phyloP scores from a whole-genome alignment of 257 asterid genomes.

The Nicotiana sylvestris region DNA sequence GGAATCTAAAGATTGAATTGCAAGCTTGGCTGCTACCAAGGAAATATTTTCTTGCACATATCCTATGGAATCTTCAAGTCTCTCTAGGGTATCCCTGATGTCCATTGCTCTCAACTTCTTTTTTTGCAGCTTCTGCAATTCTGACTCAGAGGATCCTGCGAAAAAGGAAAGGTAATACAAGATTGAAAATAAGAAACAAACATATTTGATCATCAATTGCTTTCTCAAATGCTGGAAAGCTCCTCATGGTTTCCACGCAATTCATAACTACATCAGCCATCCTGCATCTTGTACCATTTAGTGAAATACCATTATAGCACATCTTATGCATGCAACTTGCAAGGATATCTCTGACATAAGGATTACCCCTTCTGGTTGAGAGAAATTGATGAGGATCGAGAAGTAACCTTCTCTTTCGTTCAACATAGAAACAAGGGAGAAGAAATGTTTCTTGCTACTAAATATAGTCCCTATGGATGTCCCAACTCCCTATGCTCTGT shows the following conservation, averaged over 20 bases:
- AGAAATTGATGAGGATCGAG: not conserved
- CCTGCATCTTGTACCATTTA: not conserved
- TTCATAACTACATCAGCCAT: not conserved
- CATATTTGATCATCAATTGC: not conserved
- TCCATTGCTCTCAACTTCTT: constrained; percentile 68
- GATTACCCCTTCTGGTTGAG: not conserved
- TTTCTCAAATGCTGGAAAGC: not conserved
- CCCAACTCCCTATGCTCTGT: not conserved
- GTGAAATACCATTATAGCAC: not conserved
- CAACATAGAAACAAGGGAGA: not conserved
- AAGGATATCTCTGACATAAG: not conserved
- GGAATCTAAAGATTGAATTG: constrained; percentile 58
- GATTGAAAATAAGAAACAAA: not conserved
- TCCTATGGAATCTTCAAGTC: constrained; percentile 43
- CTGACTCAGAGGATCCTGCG: constrained; percentile 51
- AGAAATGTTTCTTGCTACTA: not conserved
- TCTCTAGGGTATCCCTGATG: constrained; percentile 51
- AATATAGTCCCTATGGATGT: not conserved
- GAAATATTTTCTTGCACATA: constrained; percentile 44
- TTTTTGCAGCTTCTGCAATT: constrained; percentile 48
- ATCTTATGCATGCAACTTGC: not conserved
- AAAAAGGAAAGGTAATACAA: not conserved
- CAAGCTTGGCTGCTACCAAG: constrained; percentile 73
- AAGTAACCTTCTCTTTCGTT: not conserved
- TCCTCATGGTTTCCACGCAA: not conserved